A percentile compares a stretch with the other conserved stretches of the same genome.
Evolutionary conservation across 306 rosid genomes (phyloP).

Genomic region (Sicyos baderoa): DNA sequence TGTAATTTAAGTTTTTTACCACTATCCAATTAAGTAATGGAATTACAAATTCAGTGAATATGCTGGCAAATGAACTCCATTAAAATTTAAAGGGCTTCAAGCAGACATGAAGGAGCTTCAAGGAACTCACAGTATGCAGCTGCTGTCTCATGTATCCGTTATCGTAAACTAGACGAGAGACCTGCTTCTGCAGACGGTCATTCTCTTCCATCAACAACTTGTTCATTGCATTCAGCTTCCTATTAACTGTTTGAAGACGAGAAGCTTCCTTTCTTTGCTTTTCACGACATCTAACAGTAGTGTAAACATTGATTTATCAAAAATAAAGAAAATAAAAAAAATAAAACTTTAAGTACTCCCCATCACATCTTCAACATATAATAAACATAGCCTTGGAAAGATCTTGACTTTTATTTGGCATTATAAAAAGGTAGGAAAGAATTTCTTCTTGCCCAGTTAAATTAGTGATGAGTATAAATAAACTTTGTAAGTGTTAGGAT

Average conservation of each 20-base stretch:
- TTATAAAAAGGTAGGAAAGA: not conserved
- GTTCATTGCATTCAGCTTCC: conserved; percentile 84
- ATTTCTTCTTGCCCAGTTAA: not conserved
- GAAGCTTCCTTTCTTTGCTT: conserved; percentile 96
- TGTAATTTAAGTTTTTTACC: not conserved
- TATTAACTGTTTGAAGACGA: conserved; percentile 84
- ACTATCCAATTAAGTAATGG: not conserved
- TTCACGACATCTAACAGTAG: conserved; percentile 62
- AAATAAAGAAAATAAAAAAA: no score
- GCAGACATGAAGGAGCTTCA: not conserved
- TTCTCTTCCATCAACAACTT: conserved; percentile 91
- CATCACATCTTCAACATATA: not conserved
- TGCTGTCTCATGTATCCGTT: conserved; percentile 76
- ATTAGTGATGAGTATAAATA: not conserved
- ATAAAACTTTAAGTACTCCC: not conserved
- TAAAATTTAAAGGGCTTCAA: not conserved
- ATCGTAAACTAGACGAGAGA: conserved; percentile 80
- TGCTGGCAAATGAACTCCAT: not conserved
- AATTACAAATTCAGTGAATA: conserved; percentile 9
- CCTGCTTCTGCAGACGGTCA: conserved; percentile 96
- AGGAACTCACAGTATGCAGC: conserved; percentile 50
- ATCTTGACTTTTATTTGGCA: not conserved
- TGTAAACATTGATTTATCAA: not conserved
- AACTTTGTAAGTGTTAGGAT: no score
- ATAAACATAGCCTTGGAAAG: not conserved